phyloP scores from a whole-genome alignment of 345 rosid genomes.

The Eucalyptus guilfoylei region DNA sequence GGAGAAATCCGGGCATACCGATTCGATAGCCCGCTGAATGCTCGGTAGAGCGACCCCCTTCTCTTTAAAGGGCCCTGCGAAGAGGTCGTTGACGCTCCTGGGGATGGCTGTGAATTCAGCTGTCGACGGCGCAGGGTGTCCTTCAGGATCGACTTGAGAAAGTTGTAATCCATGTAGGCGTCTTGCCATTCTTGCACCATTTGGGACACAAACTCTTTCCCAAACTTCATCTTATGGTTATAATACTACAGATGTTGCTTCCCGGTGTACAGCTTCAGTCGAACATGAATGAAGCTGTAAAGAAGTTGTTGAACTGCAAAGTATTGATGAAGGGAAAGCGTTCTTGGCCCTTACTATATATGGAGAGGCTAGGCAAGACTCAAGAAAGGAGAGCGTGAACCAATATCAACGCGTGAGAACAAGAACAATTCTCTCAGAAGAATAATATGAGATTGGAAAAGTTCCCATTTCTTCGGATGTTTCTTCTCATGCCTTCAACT shows the following conservation, averaged over 20 bases:
- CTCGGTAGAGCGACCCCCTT: slow-evolving; percentile 14
- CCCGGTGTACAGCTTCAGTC: background rate
- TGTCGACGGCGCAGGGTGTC: slow-evolving; percentile 14
- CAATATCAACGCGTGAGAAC: background rate
- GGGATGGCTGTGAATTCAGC: background rate
- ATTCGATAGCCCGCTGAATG: slow-evolving; percentile 28
- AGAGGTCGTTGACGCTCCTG: background rate
- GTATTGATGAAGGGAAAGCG: background rate
- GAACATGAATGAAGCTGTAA: background rate
- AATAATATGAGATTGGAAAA: background rate
- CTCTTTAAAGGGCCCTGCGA: slow-evolving; percentile 2
- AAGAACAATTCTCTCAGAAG: background rate
- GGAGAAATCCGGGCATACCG: background rate
- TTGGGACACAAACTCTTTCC: slow-evolving; percentile 46
- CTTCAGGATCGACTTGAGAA: slow-evolving; percentile 26
- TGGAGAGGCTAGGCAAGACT: background rate
- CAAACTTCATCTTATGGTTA: slow-evolving; percentile 34
- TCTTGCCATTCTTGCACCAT: slow-evolving; percentile 70
- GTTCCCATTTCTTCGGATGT: background rate
- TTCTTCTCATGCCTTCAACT: background rate
- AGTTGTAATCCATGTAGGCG: slow-evolving; percentile 54
- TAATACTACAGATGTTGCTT: background rate
- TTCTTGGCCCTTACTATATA: background rate
- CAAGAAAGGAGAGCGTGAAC: background rate
- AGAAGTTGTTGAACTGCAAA: background rate